Evolutionary conservation across 352 stramenopile species (phyloP), one percentile per base, ranked within the genome.

Genomic region (Elongisporangium prolatum): DNA sequence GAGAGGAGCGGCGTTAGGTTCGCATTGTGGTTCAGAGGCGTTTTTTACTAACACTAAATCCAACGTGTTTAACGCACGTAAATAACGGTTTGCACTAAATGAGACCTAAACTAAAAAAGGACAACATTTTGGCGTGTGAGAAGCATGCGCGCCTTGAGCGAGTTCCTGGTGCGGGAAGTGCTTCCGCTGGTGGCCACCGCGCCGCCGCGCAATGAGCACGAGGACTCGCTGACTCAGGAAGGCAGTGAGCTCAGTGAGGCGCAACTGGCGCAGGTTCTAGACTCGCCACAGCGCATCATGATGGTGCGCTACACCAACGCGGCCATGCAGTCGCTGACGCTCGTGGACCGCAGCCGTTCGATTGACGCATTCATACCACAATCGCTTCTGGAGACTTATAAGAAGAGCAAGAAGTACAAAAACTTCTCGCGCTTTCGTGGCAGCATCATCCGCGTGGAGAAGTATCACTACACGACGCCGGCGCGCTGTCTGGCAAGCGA

Each of bases 201-300:
- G 7, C 28, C 21, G 21, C 17, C 25, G 20, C n/a, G n/a, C 2
- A 0, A 13, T 50, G 38, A 13, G 8, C 28, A 40, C 28, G 17
- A 56, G 17, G 69, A 82, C 54, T 77, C 63, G 59, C 75, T 75
- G 18, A 73, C 62, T 16, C 60, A 71, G 52, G 67, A 71, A 40
- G 38, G 66, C 37, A 86, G 74, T 49, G 76, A 91, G 55, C 73
- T 87, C 14, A 89, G 69, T 54, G 78, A 88, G 66, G 83, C 80
- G 21, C 67, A 84, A 53, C 20, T 56, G 11, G 51, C 16, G 40
- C 58, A 55, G 11, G 28, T 14, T 5, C 21, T 34, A 21, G 28
- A 51, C 17, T 40, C 52, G 21, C n/a, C 53, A 5, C 20, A 40
- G 48, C 81, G 71, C 25, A 65, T 89, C 21, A 71, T 91, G 63